phyloP scores from a whole-genome alignment of 768 basidiomycete genomes.

The Sistotremastrum suecicum region DNA sequence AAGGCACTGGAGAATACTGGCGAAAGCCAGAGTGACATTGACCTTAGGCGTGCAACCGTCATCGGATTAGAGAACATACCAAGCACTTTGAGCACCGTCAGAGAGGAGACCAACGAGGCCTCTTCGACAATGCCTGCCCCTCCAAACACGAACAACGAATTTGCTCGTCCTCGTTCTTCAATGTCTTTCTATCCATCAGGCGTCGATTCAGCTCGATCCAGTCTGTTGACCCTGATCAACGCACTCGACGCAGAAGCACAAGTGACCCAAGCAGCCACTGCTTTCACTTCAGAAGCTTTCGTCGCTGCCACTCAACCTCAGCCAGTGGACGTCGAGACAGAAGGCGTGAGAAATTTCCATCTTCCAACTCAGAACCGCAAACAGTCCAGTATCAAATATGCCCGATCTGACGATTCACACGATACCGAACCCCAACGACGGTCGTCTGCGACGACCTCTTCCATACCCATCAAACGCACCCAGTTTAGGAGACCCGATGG shows the following conservation, averaged over 20 bases:
- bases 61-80: not conserved
- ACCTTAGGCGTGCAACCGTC: no score
- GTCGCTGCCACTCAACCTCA: slow-evolving; percentile 32
- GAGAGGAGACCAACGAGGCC: slow-evolving; percentile 18
- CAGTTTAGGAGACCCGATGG: not conserved
- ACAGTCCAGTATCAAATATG: not conserved
- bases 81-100: slow-evolving; percentile 22
- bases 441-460: not conserved
- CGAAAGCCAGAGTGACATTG: no score
- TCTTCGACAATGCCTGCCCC: slow-evolving; percentile 6
- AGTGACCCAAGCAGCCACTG: slow-evolving; percentile 44
- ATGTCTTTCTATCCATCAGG: slow-evolving; percentile 32
- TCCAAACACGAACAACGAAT: not conserved
- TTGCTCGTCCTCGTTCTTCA: slow-evolving; percentile 26
- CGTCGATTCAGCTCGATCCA: slow-evolving; percentile 37
- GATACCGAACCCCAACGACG: slow-evolving; percentile 21
- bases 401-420: slow-evolving; percentile 25
- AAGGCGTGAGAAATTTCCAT: no score
- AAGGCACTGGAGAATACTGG: slow-evolving; percentile 19
- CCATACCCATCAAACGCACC: slow-evolving; percentile 1
- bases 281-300: slow-evolving; percentile 44
- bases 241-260: slow-evolving; percentile 18
- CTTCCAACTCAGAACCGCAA: not conserved
- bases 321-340: no score
- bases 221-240: slow-evolving; percentile 27